Evolutionary conservation across 306 rosid species (phyloP).

Genomic region (Trifolium repens): DNA sequence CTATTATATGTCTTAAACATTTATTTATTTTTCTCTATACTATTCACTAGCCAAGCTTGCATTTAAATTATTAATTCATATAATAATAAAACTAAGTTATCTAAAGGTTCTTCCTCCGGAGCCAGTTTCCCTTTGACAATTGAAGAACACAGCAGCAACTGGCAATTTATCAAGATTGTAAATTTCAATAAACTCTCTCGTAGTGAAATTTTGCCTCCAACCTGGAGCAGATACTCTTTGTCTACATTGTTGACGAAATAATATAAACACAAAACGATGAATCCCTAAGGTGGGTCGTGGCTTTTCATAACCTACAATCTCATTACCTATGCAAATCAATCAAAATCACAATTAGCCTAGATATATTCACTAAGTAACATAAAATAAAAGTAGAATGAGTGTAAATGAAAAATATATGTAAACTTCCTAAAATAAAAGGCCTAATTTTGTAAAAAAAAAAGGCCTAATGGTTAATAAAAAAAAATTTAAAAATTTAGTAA

Average conservation of each 20-base stretch:
- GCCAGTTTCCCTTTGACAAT: constrained; percentile 79
- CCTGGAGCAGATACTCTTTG: constrained; percentile 81
- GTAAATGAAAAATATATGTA: too few species aligned
- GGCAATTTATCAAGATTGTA: constrained; percentile 74
- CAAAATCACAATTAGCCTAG: background rate
- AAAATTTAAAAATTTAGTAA: too few species aligned
- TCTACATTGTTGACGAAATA: constrained; percentile 70
- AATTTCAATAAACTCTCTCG: constrained; percentile 71
- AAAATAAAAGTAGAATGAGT: too few species aligned
- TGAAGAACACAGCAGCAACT: constrained; percentile 73
- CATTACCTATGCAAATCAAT: constrained; percentile 39
- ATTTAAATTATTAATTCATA: background rate
- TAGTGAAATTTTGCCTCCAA: constrained; percentile 86
- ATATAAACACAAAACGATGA: constrained; percentile 66
- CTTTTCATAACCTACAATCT: constrained; percentile 45
- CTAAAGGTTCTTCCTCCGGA: constrained; percentile 67
- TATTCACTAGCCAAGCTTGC: background rate
- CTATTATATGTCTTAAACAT: background rate
- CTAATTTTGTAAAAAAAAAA: too few species aligned
- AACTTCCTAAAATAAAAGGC: too few species aligned
- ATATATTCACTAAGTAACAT: too few species aligned
- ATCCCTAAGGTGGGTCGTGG: constrained; percentile 77
- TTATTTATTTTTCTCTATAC: background rate
- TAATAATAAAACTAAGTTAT: background rate
- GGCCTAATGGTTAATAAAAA: too few species aligned